phyloP scores from a whole-genome alignment of 768 basidiomycete species.

The Fomitopsis pulvina region DNA sequence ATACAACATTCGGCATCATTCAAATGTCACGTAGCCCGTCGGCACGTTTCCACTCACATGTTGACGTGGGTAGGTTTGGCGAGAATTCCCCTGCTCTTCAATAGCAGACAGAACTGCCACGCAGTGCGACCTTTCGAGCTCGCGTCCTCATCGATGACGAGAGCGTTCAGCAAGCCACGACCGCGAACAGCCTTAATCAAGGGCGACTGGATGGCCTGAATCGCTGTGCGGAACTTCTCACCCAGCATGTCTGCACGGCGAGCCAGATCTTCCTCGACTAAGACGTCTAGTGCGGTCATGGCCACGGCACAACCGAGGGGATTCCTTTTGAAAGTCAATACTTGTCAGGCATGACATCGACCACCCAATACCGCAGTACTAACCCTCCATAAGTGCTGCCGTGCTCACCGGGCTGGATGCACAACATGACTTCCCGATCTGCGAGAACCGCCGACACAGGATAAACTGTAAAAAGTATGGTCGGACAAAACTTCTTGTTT shows the following conservation, averaged over 20 bases:
- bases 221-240: constrained; percentile 64
- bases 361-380: constrained; percentile 19
- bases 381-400: constrained; percentile 95
- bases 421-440: constrained; percentile 88
- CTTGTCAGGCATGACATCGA: too few relatives aligned
- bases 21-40: neutral
- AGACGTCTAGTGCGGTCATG: constrained; percentile 87
- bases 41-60: constrained; percentile 54
- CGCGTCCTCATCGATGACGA: constrained; percentile 84
- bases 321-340: constrained; percentile 44
- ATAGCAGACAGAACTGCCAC: constrained; percentile 91
- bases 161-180: constrained; percentile 83
- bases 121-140: constrained; percentile 76
- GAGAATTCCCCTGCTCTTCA: constrained; percentile 87
- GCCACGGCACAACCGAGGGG: constrained; percentile 96
- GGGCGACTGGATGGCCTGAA: constrained; percentile 58
- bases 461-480: constrained; percentile 53
- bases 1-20: neutral
- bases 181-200: constrained; percentile 79
- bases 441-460: constrained; percentile 95
- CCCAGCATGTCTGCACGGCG: constrained; percentile 78
- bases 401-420: constrained; percentile 92
- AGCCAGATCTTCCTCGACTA: constrained; percentile 79
- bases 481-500: neutral
- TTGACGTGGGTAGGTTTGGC: constrained; percentile 97